Conservation (phyloP, 192 early-diverging fungal species). For the Physocladia obscura region DNA sequence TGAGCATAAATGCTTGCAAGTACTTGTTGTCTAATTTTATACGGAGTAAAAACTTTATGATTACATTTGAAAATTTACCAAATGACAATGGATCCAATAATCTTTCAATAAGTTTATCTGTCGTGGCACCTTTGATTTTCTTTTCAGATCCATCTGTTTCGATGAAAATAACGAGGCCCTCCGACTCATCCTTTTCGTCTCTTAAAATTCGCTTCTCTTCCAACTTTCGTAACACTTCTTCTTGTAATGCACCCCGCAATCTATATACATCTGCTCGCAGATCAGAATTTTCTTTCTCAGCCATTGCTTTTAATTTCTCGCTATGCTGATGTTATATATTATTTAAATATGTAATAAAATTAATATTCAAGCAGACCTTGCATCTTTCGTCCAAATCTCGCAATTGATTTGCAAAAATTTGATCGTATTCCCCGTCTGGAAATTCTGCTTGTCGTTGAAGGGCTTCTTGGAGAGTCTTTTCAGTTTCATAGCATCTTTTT, state of each 20-base stretch:
- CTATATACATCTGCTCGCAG: conserved; percentile 42
- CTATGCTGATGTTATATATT: conserved; percentile 25
- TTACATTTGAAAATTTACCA: conserved; percentile 35
- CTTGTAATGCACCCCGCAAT: conserved; percentile 41
- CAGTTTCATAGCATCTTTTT: conserved; percentile 45
- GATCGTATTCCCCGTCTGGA: conserved; percentile 5
- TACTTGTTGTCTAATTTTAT: conserved; percentile 54
- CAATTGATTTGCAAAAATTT: conserved; percentile 27
- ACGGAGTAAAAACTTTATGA: not conserved
- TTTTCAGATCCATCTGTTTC: conserved; percentile 47
- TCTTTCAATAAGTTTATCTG: conserved; percentile 46
- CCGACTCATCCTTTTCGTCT: conserved; percentile 45
- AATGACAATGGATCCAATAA: conserved; percentile 49
- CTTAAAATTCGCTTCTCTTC: conserved; percentile 35
- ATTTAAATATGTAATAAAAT: not conserved
- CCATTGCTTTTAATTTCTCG: conserved; percentile 46
- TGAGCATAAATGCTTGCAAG: conserved; percentile 54
- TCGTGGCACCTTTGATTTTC: conserved; percentile 42
- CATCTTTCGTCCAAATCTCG: conserved; percentile 39
- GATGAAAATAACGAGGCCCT: conserved; percentile 43
- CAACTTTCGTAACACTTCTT: conserved; percentile 43
- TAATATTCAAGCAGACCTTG: conserved; percentile 30
- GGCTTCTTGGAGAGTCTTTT: conserved; percentile 37
- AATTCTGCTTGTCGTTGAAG: not conserved
- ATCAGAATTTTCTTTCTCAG: conserved; percentile 42